These are phyloP conservation scores for Scheffersomyces coipomensis DNA, from an alignment of 805 yeast species.

Conservation along the genomic window DNA sequence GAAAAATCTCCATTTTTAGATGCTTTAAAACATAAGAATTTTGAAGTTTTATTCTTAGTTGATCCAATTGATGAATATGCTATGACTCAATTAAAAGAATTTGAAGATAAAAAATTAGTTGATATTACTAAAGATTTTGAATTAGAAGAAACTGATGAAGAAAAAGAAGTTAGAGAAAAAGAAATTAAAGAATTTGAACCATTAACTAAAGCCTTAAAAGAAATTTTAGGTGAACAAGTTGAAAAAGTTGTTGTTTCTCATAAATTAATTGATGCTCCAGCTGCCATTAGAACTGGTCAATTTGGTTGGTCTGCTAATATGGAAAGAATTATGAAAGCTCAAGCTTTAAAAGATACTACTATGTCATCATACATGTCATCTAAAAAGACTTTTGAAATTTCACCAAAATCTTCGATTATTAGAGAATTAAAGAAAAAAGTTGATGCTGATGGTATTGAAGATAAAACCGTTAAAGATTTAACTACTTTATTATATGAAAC, in stretches of 20 bases:
- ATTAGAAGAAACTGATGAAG: conserved; percentile 97
- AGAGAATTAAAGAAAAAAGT: conserved; percentile 95
- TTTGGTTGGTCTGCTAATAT: conserved; percentile 99
- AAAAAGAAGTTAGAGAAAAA: conserved; percentile 90
- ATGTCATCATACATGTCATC: conserved; percentile 99
- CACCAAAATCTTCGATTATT: conserved; percentile 94
- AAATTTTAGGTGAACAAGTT: conserved; percentile 95
- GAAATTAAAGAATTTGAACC: conserved; percentile 91
- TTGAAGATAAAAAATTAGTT: conserved; percentile 97
- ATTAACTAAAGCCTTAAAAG: conserved; percentile 94
- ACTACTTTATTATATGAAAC: conserved; percentile 96
- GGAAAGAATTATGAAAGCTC: conserved; percentile 99
- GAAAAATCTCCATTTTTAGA: conserved; percentile 99
- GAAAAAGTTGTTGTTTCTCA: conserved; percentile 99
- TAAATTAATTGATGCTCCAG: conserved; percentile 97
- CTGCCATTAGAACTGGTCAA: conserved; percentile 99
- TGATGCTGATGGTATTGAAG: conserved; percentile 95
- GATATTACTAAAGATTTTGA: conserved; percentile 99
- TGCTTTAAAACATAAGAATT: conserved; percentile 96
- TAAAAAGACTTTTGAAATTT: conserved; percentile 97
- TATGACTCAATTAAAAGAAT: conserved; percentile 98
- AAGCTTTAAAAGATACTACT: conserved; percentile 97
- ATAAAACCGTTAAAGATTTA: conserved; percentile 96
- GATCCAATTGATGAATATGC: conserved; percentile 99
- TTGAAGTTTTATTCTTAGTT: conserved; percentile 95